Base-by-base conservation (phyloP, 805 yeast species). In the Starmerella davenportii region DNA sequence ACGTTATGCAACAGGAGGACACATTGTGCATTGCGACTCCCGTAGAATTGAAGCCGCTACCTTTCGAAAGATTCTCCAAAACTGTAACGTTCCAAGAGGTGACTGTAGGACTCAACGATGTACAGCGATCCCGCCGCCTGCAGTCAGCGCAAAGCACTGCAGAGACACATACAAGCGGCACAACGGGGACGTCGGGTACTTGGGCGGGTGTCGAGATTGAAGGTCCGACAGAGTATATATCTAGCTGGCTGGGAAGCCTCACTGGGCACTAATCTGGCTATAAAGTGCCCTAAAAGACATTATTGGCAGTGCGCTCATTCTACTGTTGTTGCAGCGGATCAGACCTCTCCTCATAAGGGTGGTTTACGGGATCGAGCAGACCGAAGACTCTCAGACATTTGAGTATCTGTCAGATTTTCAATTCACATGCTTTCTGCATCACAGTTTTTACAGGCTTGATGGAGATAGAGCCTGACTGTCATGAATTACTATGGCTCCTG, bases 51-150 rank as follows among this genome's bases (percentile, higher is more conserved):
- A 14, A 21, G 34, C 34, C 42, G 15, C 24, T 28, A 29, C 39
- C 46, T 27, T 35, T 45, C 17, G 42, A 38, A 18, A 32, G 15
- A n/a, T 7, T 20, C 8, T 7, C 35, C 7, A 32, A 32, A 21
- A 20, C 23, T 9, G 35, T 32, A 11, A 16, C 35, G 15, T 32
- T 32, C 25, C 5, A 7, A 5, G 35, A 32, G 9, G 14, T 15
- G 11, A 7, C 21, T 7, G 15, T 32, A 7, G 14, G 17, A 5
- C 23, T 32, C 15, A 32, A 21, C 9, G 35, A 32, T 11, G 15
- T 32, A 18, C 23, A 7, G 13, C 7, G 15, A 19, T 5, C 11
- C 8, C 5, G 25, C 5, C 7, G 18, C 5, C 25, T 11, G 23
- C 7, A 32, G 9, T 7, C 15, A 7, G 17, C 35, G 5, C 21